Percentiles rank a stretch among this genome's conserved stretches.
Evolutionary conservation across 2,329 filamentous ascomycete genomes (phyloP).

Genomic region (Colletotrichum salicis): DNA sequence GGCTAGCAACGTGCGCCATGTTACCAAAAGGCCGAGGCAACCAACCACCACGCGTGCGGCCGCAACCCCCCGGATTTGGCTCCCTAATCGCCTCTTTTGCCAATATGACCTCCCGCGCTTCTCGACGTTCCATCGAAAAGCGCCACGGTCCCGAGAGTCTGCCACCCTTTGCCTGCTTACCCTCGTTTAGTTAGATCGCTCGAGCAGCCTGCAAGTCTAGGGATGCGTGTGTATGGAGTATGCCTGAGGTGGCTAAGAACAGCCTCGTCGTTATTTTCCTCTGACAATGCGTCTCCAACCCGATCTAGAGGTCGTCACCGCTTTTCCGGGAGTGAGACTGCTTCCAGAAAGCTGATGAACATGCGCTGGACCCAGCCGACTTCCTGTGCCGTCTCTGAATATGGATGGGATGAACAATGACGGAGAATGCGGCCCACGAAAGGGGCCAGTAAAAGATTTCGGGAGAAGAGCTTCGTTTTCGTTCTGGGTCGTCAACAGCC

Average conservation of each 20-base stretch:
- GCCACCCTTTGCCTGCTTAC: conserved; percentile 18
- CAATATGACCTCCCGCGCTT: conserved; percentile 29
- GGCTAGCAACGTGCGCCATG: conserved; percentile 24
- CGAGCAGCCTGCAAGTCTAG: neutral
- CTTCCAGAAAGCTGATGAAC: neutral
- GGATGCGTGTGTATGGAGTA: neutral
- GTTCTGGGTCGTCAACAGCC: neutral
- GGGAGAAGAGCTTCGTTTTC: conserved; percentile 15
- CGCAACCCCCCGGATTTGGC: conserved; percentile 13
- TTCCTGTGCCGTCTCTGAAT: neutral
- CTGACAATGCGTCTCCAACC: neutral
- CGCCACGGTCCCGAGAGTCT: conserved; percentile 31
- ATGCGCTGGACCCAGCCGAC: neutral
- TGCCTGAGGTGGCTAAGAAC: neutral
- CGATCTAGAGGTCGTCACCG: conserved; percentile 10
- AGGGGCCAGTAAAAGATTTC: conserved; percentile 5
- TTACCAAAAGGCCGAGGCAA: conserved; percentile 27
- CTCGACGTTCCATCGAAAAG: conserved; percentile 26
- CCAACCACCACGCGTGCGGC: conserved; percentile 22
- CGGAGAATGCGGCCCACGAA: neutral
- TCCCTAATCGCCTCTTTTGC: conserved; percentile 13
- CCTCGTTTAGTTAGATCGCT: conserved; percentile 5
- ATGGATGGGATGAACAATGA: conserved; percentile 7
- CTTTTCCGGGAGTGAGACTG: conserved; percentile 9
- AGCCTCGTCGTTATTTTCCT: conserved; percentile 8